Conservation (phyloP, 169 alveolate genomes). For the Plasmodium cynomolgi region DNA sequence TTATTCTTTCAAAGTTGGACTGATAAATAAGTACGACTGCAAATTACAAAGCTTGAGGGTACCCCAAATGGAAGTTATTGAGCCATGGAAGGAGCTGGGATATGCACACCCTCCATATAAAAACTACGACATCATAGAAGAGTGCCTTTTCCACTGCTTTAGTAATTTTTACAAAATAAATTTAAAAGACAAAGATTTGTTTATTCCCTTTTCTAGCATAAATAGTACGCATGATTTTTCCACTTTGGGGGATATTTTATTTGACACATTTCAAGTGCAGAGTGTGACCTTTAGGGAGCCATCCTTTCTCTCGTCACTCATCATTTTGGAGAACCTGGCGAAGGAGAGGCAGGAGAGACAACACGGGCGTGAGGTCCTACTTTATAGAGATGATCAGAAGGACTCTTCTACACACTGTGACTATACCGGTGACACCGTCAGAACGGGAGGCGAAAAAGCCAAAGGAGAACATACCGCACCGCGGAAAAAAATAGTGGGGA, state of each 20-base stretch:
- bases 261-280: slow-evolving; percentile 59
- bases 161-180: slow-evolving; percentile 59
- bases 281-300: slow-evolving; percentile 62
- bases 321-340: slow-evolving; percentile 23
- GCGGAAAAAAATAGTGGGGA: background rate
- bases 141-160: slow-evolving; percentile 51
- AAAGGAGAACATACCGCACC: background rate
- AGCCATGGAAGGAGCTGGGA: slow-evolving; percentile 68
- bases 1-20: slow-evolving; percentile 64
- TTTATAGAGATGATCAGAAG: slow-evolving; percentile 33
- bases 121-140: slow-evolving; percentile 67
- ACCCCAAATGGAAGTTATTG: slow-evolving; percentile 66
- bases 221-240: slow-evolving; percentile 58
- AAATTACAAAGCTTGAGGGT: slow-evolving; percentile 63
- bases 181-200: slow-evolving; percentile 64
- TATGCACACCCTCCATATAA: slow-evolving; percentile 60
- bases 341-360: slow-evolving; percentile 3
- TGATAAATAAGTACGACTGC: slow-evolving; percentile 44
- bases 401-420: background rate
- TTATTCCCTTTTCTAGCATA: slow-evolving; percentile 67
- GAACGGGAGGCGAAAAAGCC: background rate
- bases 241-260: slow-evolving; percentile 58
- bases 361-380: background rate
- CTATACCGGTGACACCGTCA: background rate
- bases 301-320: slow-evolving; percentile 52